Percentiles rank a stretch among this genome's conserved stretches.
Conservation (phyloP, 164 flowering plant genomes). For the Tinospora cordifolia region DNA sequence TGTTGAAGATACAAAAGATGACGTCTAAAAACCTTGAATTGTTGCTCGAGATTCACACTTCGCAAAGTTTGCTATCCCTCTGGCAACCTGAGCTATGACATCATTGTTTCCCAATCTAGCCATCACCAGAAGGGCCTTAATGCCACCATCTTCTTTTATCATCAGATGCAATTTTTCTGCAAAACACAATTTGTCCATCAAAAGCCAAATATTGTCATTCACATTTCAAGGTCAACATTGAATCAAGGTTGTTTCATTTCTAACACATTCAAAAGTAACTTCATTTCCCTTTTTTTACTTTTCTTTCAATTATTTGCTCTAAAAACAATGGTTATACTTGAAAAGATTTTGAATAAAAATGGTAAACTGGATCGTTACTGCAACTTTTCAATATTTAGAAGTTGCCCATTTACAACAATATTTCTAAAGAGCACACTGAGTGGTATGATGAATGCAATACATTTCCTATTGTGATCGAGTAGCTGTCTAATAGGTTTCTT, state of each 20-base stretch:
- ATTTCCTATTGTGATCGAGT: background rate
- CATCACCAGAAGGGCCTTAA: slow-evolving; percentile 66
- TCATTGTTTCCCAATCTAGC: slow-evolving; percentile 48
- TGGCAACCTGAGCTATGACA: slow-evolving; percentile 71
- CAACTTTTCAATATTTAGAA: background rate
- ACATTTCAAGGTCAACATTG: background rate
- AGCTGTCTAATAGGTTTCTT: too few species aligned
- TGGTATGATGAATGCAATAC: background rate
- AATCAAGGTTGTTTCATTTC: too few species aligned
- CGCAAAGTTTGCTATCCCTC: slow-evolving; percentile 87
- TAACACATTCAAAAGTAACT: background rate
- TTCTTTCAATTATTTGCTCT: too few species aligned
- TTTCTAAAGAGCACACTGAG: background rate
- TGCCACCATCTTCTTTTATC: slow-evolving; percentile 67
- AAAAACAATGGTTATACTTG: too few species aligned
- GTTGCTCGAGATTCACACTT: slow-evolving; percentile 83
- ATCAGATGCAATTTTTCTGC: slow-evolving; percentile 58
- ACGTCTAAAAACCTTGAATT: slow-evolving; percentile 47
- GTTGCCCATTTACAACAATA: background rate
- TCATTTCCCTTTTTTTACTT: background rate
- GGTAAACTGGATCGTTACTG: background rate
- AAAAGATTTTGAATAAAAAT: background rate
- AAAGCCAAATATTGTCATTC: background rate
- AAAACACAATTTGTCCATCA: slow-evolving; percentile 12
- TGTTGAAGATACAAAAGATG: background rate